Conservation (phyloP, 441 rosid genomes). For the Syzygium malaccense region DNA sequence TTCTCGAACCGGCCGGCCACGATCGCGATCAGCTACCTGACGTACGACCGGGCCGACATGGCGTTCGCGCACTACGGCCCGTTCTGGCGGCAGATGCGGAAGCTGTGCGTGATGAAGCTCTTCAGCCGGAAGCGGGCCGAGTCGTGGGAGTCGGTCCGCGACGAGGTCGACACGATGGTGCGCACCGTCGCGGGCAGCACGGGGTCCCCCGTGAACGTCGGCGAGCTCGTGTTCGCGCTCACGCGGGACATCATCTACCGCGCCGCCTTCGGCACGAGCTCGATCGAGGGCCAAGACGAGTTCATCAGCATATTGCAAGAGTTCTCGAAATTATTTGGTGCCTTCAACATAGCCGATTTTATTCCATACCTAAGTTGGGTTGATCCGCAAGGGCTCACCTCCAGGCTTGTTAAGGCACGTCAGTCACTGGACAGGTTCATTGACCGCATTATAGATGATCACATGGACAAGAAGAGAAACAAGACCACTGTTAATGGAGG, state of each 20-base stretch:
- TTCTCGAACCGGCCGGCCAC: constrained; percentile 90
- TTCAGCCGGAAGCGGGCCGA: constrained; percentile 92
- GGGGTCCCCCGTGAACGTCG: constrained; percentile 61
- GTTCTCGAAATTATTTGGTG: constrained; percentile 92
- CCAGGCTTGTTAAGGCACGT: constrained; percentile 59
- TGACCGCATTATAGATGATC: constrained; percentile 72
- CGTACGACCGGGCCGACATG: constrained; percentile 88
- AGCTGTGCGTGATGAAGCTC: constrained; percentile 79
- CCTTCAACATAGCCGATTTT: constrained; percentile 86
- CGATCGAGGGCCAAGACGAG: constrained; percentile 58
- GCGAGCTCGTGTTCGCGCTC: constrained; percentile 59
- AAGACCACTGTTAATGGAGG: neutral
- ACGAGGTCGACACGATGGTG: constrained; percentile 66
- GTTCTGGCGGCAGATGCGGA: constrained; percentile 96
- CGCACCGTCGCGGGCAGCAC: constrained; percentile 23
- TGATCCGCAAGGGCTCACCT: constrained; percentile 64
- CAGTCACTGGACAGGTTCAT: constrained; percentile 60
- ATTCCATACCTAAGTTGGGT: constrained; percentile 68
- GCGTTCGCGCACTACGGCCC: constrained; percentile 97
- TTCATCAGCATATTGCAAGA: constrained; percentile 79
- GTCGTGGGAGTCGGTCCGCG: constrained; percentile 88
- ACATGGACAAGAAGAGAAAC: constrained; percentile 36
- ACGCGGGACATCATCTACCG: constrained; percentile 73
- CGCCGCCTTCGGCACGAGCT: constrained; percentile 75
- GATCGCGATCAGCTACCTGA: constrained; percentile 65